Evolutionary conservation across 371 early-diverging fungal genomes (phyloP).

Genomic region (Dichotomocladium elegans): DNA sequence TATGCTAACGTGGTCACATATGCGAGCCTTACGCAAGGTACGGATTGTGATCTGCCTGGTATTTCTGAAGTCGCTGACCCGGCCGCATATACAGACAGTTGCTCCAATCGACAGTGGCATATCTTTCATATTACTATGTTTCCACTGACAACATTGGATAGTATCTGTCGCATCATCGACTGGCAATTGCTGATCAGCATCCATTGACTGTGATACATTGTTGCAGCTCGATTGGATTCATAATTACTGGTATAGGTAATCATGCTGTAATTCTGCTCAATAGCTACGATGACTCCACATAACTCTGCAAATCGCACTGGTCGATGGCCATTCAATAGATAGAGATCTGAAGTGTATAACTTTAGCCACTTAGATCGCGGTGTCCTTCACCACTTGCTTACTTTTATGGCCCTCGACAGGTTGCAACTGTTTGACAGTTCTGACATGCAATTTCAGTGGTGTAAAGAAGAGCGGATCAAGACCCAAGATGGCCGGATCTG

Average conservation of each 20-base stretch:
- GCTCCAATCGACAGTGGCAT: neutral
- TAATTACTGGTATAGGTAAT: constrained; percentile 1
- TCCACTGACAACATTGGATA: constrained; percentile 1
- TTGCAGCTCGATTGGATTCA: neutral
- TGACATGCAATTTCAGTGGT: neutral
- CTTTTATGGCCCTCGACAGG: neutral
- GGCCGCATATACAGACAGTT: neutral
- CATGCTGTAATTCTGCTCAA: constrained; percentile 1
- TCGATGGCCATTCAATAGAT: neutral
- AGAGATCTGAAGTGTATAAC: neutral
- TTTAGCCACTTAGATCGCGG: neutral
- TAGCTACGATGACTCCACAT: neutral
- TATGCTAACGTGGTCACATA: neutral
- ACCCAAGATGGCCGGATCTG: neutral
- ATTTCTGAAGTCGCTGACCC: neutral
- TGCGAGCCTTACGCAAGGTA: neutral
- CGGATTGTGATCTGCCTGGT: neutral
- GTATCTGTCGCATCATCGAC: constrained; percentile 7
- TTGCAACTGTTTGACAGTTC: neutral
- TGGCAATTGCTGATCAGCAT: no score
- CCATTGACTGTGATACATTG: neutral
- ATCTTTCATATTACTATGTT: neutral
- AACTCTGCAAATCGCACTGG: constrained; percentile 1
- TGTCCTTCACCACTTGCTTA: neutral
- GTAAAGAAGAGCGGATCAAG: neutral